These are phyloP conservation scores for Monosporozyma servazzii DNA, from an alignment of 805 yeast genomes.

Conservation along the genomic window DNA sequence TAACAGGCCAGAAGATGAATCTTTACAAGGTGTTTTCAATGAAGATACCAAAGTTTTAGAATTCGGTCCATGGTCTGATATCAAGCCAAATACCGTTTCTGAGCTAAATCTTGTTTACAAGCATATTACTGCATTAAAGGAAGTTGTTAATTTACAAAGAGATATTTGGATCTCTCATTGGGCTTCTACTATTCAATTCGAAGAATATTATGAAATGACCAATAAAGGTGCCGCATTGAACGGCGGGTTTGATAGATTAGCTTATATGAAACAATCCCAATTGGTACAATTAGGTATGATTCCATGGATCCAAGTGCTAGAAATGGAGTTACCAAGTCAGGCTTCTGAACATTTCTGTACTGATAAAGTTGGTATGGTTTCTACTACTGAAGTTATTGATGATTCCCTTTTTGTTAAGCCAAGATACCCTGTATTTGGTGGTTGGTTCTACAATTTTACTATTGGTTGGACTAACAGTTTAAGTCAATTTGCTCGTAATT, in stretches of 20 bases:
- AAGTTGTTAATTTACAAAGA: slow-evolving; percentile 53
- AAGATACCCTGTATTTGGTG: slow-evolving; percentile 91
- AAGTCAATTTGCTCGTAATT: slow-evolving; percentile 40
- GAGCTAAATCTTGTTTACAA: slow-evolving; percentile 48
- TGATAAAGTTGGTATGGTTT: slow-evolving; percentile 88
- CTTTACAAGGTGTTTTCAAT: slow-evolving; percentile 28
- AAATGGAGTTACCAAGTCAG: slow-evolving; percentile 27
- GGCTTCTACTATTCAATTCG: slow-evolving; percentile 62
- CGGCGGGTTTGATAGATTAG: slow-evolving; percentile 70
- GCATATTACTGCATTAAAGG: slow-evolving; percentile 56
- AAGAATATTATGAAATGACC: slow-evolving; percentile 75
- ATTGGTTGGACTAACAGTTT: slow-evolving; percentile 80
- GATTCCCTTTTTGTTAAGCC: slow-evolving; percentile 54
- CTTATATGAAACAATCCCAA: slow-evolving; percentile 42
- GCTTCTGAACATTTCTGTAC: slow-evolving; percentile 67
- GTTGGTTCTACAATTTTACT: slow-evolving; percentile 93
- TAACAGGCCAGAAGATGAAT: slow-evolving; percentile 12
- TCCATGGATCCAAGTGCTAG: slow-evolving; percentile 2
- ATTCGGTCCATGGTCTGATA: slow-evolving; percentile 46
- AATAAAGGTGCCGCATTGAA: slow-evolving; percentile 66
- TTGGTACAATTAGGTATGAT: background rate
- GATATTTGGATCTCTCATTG: slow-evolving; percentile 86
- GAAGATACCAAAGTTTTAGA: background rate
- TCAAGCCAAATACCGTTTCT: slow-evolving; percentile 38
- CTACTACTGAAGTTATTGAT: slow-evolving; percentile 43